These are phyloP conservation scores for Zopfia rhizophila DNA, from an alignment of 2,329 filamentous ascomycete species.

Conservation along the genomic window DNA sequence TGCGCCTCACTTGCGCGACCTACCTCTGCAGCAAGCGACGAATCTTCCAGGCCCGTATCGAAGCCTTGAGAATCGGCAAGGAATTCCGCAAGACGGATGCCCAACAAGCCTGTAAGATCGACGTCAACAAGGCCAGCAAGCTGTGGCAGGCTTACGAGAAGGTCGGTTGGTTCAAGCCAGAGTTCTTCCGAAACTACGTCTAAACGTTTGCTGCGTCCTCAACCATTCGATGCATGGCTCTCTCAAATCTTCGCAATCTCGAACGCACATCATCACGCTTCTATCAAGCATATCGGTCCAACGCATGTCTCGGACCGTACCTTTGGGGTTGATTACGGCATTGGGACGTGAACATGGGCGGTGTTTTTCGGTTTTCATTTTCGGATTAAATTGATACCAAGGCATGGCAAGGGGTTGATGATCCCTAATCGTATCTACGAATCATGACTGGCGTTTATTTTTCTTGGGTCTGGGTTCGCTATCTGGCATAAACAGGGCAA, in stretches of 20 bases:
- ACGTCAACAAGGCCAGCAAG: conserved; percentile 96
- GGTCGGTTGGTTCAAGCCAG: conserved; percentile 80
- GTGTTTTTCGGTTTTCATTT: conserved; percentile 28
- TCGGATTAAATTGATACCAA: conserved; percentile 33
- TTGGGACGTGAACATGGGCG: conserved; percentile 29
- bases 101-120: conserved; percentile 96
- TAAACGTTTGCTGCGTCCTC: no score
- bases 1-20: conserved; percentile 85
- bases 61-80: conserved; percentile 73
- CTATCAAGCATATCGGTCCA: no score
- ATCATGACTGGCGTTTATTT: conserved; percentile 43
- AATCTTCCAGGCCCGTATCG: conserved; percentile 82
- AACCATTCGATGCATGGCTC: no score
- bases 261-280: no score
- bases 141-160: conserved; percentile 90
- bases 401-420: conserved; percentile 26
- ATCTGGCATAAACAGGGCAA: conserved; percentile 32
- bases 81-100: conserved; percentile 95
- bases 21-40: conserved; percentile 94
- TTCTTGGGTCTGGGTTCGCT: conserved; percentile 20
- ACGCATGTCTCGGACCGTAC: no score
- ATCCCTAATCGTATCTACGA: conserved; percentile 29
- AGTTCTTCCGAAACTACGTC: conserved; percentile 60
- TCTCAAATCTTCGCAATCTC: no score
- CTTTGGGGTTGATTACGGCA: no score